phyloP scores from a whole-genome alignment of 192 early-diverging fungal species.

The Diversispora epigaea region DNA sequence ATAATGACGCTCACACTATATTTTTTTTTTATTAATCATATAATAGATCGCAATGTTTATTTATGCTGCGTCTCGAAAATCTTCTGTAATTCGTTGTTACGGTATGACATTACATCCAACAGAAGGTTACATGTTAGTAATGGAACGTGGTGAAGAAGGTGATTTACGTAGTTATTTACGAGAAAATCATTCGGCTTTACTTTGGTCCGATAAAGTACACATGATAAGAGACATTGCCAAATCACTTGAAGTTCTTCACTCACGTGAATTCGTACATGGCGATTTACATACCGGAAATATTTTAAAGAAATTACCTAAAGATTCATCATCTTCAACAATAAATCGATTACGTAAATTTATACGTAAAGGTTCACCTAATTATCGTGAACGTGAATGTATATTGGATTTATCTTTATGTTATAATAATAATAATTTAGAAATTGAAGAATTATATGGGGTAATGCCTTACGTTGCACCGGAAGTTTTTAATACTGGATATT shows the following conservation, averaged over 20 bases:
- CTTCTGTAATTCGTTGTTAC: background rate
- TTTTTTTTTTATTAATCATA: background rate
- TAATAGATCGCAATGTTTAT: background rate
- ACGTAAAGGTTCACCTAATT: background rate
- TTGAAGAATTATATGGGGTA: background rate
- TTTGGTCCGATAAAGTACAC: background rate
- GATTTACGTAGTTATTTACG: background rate
- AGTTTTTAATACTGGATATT: conserved; percentile 15
- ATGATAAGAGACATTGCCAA: background rate
- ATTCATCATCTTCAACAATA: background rate
- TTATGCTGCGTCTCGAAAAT: background rate
- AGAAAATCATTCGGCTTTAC: background rate
- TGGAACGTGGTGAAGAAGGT: conserved; percentile 11
- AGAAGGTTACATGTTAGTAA: conserved; percentile 19
- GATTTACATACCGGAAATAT: conserved; percentile 19
- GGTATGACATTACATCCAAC: conserved; percentile 16
- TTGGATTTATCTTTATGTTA: conserved; percentile 3
- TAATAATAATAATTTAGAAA: background rate
- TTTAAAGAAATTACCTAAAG: background rate
- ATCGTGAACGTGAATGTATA: background rate
- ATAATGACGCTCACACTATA: background rate
- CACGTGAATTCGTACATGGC: conserved; percentile 1
- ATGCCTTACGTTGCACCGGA: conserved; percentile 22
- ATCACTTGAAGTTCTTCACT: conserved; percentile 2
- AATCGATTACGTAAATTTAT: background rate